Evolutionary conservation across 148 eudicot species (phyloP), one percentile per base, ranked within the genome.

Genomic region (Polygonum maritimum): DNA sequence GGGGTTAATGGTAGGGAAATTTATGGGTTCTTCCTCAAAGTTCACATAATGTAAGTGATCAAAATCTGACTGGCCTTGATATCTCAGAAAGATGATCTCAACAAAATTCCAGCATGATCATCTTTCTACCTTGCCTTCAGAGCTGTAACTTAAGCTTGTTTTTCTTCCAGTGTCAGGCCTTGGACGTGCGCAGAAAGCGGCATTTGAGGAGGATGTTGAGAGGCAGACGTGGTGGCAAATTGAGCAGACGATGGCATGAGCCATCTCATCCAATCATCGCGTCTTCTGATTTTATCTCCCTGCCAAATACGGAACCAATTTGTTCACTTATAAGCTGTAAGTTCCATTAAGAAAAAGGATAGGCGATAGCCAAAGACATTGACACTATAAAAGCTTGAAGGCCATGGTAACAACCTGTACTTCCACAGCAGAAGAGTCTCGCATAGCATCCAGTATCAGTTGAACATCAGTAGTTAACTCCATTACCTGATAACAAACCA

Each of bases 201-300:
- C 71, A 76, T 40, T 3, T 41, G 48, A 7, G 83, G 48, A 7
- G 83, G 76, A 35, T 89, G 79, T 36, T 78, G 86, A 36, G 85
- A 81, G 55, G 83, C 83, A 31, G 86, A 81, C 8, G 78, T 69
- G 40, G 58, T 39, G 5, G 86, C 78, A 67, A 57, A n/a, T 63
- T 84, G 86, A 57, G 74, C 79, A 75, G 87, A 47, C 45, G 86
- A 75, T 44, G 93, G 88, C 79, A 90, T 84, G 73, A 90, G 52
- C 97, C 97, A 92, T 77, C 73, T 82, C 76, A 9, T 52, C 94
- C 94, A 92, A 76, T 92, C 92, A 79, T 74, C 83, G 74, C 90
- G 86, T 77, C 51, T 84, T 80, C 97, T 82, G 71, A 92, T 83
- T 81, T 81, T 90, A 49, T 88, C 89, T 69, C 83, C 90, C 97